Evolutionary conservation across 192 early-diverging fungal species (phyloP).

Genomic region (Podila clonocystis): DNA sequence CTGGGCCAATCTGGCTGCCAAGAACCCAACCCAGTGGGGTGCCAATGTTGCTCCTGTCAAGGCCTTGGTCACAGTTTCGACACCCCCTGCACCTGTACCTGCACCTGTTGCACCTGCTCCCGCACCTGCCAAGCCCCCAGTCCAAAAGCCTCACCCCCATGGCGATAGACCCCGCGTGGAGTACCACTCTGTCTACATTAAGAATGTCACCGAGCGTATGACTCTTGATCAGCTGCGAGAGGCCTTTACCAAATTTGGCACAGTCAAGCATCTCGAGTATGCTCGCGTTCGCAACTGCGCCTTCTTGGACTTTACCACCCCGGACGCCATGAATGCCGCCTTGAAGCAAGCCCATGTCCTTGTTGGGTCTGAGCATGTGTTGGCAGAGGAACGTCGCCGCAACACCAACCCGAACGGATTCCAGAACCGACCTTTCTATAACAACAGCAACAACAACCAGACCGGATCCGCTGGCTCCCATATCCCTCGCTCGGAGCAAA

Average conservation of each 20-base stretch:
- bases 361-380: slow-evolving; percentile 52
- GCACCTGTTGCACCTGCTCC: slow-evolving; percentile 12
- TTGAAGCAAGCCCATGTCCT: slow-evolving; percentile 65
- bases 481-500: slow-evolving; percentile 5
- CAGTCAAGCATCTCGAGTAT: slow-evolving; percentile 69
- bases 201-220: slow-evolving; percentile 64
- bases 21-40: slow-evolving; percentile 65
- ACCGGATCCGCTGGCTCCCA: not conserved
- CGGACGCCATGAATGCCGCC: slow-evolving; percentile 67
- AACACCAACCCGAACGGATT: not conserved
- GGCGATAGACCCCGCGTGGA: slow-evolving; percentile 58
- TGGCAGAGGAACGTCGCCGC: slow-evolving; percentile 60
- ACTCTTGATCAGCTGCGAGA: slow-evolving; percentile 60
- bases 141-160: slow-evolving; percentile 47
- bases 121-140: slow-evolving; percentile 31
- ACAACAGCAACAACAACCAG: slow-evolving; percentile 17
- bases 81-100: slow-evolving; percentile 30
- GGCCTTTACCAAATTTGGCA: slow-evolving; percentile 67
- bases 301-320: slow-evolving; percentile 77
- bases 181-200: slow-evolving; percentile 70
- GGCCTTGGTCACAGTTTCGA: slow-evolving; percentile 56
- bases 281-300: slow-evolving; percentile 62
- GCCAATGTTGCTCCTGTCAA: slow-evolving; percentile 61
- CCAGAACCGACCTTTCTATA: slow-evolving; percentile 14
- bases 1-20: slow-evolving; percentile 82